A percentile compares a stretch with the other conserved stretches of the same genome.
Evolutionary conservation across 805 yeast species (phyloP).

Genomic region (Kuraishia piskuri): DNA sequence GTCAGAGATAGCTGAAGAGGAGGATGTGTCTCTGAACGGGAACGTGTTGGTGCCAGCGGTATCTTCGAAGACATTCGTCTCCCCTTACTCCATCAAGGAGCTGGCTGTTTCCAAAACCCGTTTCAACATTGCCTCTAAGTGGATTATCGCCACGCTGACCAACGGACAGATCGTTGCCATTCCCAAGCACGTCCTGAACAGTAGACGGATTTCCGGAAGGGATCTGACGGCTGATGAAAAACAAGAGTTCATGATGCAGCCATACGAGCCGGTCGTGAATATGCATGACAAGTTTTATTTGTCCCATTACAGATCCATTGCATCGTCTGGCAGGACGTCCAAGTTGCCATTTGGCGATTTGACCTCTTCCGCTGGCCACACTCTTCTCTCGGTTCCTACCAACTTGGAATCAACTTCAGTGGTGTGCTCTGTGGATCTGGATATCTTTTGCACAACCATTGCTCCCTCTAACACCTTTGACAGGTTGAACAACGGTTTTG

Average conservation of each 20-base stretch:
- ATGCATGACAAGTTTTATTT: conserved; percentile 39
- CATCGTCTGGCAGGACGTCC: conserved; percentile 9
- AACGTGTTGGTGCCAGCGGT: conserved; percentile 34
- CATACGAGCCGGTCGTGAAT: conserved; percentile 58
- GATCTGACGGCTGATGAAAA: conserved; percentile 43
- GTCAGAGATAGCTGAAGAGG: conserved; percentile 5
- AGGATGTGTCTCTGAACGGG: conserved; percentile 26
- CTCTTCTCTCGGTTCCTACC: conserved; percentile 45
- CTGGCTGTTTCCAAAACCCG: conserved; percentile 50
- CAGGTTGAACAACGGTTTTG: conserved; percentile 57
- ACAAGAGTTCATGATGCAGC: conserved; percentile 47
- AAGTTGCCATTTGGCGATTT: conserved; percentile 4
- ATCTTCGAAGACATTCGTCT: conserved; percentile 46
- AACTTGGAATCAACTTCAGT: conserved; percentile 75
- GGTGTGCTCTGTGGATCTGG: conserved; percentile 49
- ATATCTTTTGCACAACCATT: conserved; percentile 67
- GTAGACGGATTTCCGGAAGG: conserved; percentile 57
- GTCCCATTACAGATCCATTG: conserved; percentile 40
- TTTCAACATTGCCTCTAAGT: conserved; percentile 60
- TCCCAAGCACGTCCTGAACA: conserved; percentile 63
- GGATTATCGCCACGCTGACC: conserved; percentile 48
- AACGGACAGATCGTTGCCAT: conserved; percentile 56
- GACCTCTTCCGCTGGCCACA: conserved; percentile 12
- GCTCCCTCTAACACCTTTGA: conserved; percentile 85
- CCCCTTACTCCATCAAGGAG: conserved; percentile 49